Base-by-base conservation (phyloP, 2,329 filamentous ascomycete genomes). In the Clonostachys rosea region DNA sequence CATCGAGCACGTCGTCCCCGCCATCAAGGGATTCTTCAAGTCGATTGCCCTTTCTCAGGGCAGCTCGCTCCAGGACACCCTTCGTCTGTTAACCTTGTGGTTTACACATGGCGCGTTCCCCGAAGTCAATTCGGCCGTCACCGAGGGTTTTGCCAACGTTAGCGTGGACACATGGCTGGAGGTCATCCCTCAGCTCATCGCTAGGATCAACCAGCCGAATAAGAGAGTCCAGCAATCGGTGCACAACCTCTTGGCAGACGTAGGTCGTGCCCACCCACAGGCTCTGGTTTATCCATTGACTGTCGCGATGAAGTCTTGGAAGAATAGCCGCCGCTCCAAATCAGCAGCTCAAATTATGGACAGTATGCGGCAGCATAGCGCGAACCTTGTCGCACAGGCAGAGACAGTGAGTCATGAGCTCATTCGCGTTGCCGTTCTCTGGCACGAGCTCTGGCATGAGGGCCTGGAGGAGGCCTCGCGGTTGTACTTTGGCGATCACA, bases 391-490 rank as follows among this genome's bases (percentile, higher is more conserved):
- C 9, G 89, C 96, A 54, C 94, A 99, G 67, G 94, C 94, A 35
- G 92, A 96, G 62, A 78, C 91, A 42, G 91, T 99, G 55, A 97
- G 92, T 63, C 88, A 94, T 60, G 95, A 99, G 64, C 81, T 99
- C 47, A 97, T 99, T 60, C 85, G 94, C 45, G 95, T 99, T 49
- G 94, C 94, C 14, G 92, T 99, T 3, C 69, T 99, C 20, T 99
- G 95, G 95, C 94, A 99, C 61, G 94, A 99, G 61, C 87, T 95
- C 54, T 99, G 94, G 94, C 94, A 99, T 56, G 95, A 99, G 67
- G 95, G 89, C 30, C 76, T 99, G 14, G 94, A 99, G 67, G 95
- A 99, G 70, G 95, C 94, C 2, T 96, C 91, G 34, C 83, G 94
- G 46, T 75, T 99, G 16, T 99, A 97, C 74, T 99, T 99, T 67